Evolutionary conservation across 352 stramenopile genomes (phyloP).

Genomic region (Globisporangium middletonii): DNA sequence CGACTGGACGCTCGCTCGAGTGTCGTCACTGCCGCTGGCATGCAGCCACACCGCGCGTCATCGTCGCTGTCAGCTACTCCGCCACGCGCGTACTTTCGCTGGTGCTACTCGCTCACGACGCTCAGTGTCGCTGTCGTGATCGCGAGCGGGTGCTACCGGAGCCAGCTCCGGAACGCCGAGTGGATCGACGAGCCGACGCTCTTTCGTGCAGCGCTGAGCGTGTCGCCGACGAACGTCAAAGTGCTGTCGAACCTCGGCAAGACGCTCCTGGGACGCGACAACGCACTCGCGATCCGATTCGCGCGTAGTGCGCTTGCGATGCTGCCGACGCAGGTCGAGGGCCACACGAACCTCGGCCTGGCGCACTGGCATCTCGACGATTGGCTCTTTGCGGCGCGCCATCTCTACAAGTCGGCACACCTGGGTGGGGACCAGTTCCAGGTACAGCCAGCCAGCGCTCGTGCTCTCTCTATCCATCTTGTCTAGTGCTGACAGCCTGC

Average conservation of each 20-base stretch:
- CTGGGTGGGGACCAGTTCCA: constrained; percentile 17
- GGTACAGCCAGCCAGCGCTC: neutral
- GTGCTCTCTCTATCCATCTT: neutral
- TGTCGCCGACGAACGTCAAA: constrained; percentile 71
- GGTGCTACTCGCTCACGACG: constrained; percentile 11
- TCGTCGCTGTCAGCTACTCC: neutral
- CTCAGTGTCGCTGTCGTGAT: constrained; percentile 23
- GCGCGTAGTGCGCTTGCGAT: constrained; percentile 30
- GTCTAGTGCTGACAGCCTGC: neutral
- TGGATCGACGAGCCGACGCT: constrained; percentile 54
- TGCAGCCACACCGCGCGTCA: neutral
- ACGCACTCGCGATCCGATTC: constrained; percentile 27
- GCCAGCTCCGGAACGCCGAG: constrained; percentile 48
- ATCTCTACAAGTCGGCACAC: constrained; percentile 41
- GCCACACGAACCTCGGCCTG: constrained; percentile 51
- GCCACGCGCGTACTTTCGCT: neutral
- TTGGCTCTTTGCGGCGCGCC: constrained; percentile 33
- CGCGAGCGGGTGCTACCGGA: constrained; percentile 29
- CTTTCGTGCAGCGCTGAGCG: constrained; percentile 44
- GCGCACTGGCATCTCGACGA: constrained; percentile 21
- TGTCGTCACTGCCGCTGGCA: neutral
- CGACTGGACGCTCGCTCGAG: neutral
- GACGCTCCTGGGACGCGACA: constrained; percentile 41
- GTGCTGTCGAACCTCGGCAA: constrained; percentile 72
- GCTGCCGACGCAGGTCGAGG: constrained; percentile 42